Base-by-base conservation (phyloP, 129 eudicot species). In the Ambrosia trifida region DNA sequence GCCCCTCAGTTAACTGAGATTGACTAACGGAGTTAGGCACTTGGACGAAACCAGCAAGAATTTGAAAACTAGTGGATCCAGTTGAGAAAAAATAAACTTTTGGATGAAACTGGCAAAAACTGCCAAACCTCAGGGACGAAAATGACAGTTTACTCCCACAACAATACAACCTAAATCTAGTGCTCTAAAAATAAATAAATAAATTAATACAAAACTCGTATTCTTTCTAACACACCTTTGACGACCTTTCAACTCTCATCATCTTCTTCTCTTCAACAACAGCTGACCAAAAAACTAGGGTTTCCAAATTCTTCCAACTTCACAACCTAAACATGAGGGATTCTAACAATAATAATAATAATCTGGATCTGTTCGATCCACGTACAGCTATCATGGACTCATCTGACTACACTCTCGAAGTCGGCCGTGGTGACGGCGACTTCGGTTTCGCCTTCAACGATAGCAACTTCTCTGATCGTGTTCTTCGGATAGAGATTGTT, bases 391-490 rank as follows among this genome's bases (percentile, higher is more conserved):
- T 75, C 2, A 92, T 89, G 98, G 98, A 92, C 61, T 72, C 96
- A 24, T 74, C 98, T 35, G 91, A 83, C 68, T 80, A 64, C 36
- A 60, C 95, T 13, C 47, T 57, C 68, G 82, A 89, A 35, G 76
- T 33, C 79, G 80, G 78, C 50, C 75, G 80, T 17, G 86, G 91
- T 53, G 91, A 89, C 81, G 88, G 83, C 28, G 95, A 93, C 83
- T 92, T 92, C 57, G 96, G 87, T 6, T 92, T 92, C 78, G 98
- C 98, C 11, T 92, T 92, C 76, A 83, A 92, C 73, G 95, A 92
- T 53, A 87, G 96, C 83, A 92, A 89, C 69, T 92, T 92, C 59
- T 89, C 96, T 61, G 98, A 92, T 76, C 83, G 98, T 18, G 70
- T 84, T 20, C 83, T 92, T 12, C 81, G 82, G 69, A 92, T 92